These are phyloP conservation scores for Wickerhamiella musiphila DNA, from an alignment of 805 yeast species.

Conservation along the genomic window DNA sequence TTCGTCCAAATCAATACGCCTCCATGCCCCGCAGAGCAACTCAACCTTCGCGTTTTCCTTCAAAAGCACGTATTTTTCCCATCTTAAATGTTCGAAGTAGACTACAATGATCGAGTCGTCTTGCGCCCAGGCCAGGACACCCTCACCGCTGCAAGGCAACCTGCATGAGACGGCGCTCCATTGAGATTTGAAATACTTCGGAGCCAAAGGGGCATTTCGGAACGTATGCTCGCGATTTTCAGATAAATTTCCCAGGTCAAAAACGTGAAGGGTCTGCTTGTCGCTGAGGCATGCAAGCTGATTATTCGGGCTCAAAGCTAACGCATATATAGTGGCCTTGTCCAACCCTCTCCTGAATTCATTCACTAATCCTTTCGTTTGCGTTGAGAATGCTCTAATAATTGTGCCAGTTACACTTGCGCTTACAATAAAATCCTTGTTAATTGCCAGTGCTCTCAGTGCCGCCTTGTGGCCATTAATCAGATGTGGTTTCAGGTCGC, in stretches of 20 bases:
- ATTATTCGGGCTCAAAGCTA: constrained; percentile 68
- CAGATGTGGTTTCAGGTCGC: constrained; percentile 42
- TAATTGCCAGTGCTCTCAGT: constrained; percentile 43
- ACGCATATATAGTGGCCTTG: constrained; percentile 60
- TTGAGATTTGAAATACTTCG: constrained; percentile 60
- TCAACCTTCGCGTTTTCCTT: constrained; percentile 47
- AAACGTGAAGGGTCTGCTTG: constrained; percentile 78
- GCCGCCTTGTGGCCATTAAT: constrained; percentile 61
- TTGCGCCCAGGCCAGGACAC: constrained; percentile 57
- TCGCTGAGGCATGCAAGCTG: constrained; percentile 75
- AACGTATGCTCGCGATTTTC: constrained; percentile 43
- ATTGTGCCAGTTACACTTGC: constrained; percentile 75
- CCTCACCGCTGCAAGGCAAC: constrained; percentile 25
- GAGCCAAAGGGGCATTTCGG: constrained; percentile 41
- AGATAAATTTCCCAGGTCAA: constrained; percentile 31
- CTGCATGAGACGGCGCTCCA: constrained; percentile 78
- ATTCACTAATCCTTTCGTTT: constrained; percentile 48
- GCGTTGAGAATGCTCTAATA: constrained; percentile 53
- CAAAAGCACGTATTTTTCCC: constrained; percentile 73
- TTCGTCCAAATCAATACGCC: constrained; percentile 24
- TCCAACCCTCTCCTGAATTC: constrained; percentile 88
- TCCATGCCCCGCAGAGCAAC: constrained; percentile 56
- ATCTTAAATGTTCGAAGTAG: constrained; percentile 55
- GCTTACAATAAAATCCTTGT: constrained; percentile 57
- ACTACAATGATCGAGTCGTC: constrained; percentile 57